Base-by-base conservation (phyloP, 352 stramenopile species). In the Globisporangium perplexum region DNA sequence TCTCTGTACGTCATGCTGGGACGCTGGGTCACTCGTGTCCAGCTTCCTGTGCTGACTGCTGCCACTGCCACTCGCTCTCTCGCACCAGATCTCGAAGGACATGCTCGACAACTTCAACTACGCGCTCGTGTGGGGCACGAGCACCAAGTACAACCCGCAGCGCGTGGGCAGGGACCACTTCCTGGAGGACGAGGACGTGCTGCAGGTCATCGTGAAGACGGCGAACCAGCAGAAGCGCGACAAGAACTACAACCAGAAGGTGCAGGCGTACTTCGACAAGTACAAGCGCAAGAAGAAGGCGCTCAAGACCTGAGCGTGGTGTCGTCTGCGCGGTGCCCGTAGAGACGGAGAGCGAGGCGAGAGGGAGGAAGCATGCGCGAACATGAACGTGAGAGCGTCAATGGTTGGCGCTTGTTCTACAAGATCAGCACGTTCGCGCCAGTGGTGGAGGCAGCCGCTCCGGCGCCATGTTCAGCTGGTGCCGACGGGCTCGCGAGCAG, bases 151-250 rank as follows among this genome's bases (percentile, higher is more conserved):
- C 71, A 96, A 98, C 51, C 97, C 97, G 10, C 96, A 99, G 77
- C 88, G 95, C 53, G 82, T 93, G 36, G 97, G 97, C 50, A 88
- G 98, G 46, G 86, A 90, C 49, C 97, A 99, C 66, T 72, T 86
- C 17, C 71, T 99, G 12, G 66, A 95, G 33, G 97, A 99, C 74
- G 96, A 99, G 78, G 97, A 99, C 72, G 97, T 99, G 23, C 66
- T 98, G 46, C 93, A 98, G 63, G 96, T 99, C 57, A 96, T 99
- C 20, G 96, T 96, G 35, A 98, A 99, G 72, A 99, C 97, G 2
- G 96, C 98, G 28, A 98, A 96, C 60, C 96, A 99, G 71, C 92
- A 99, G 69, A 98, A 98, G 73, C 87, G 92, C 57, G 94, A 98
- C 77, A 98, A 98, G 69, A 97, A 97, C 68, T 99, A 99, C 77